Base-by-base conservation (phyloP, 345 rosid species). In the Gossypium mustelinum region DNA sequence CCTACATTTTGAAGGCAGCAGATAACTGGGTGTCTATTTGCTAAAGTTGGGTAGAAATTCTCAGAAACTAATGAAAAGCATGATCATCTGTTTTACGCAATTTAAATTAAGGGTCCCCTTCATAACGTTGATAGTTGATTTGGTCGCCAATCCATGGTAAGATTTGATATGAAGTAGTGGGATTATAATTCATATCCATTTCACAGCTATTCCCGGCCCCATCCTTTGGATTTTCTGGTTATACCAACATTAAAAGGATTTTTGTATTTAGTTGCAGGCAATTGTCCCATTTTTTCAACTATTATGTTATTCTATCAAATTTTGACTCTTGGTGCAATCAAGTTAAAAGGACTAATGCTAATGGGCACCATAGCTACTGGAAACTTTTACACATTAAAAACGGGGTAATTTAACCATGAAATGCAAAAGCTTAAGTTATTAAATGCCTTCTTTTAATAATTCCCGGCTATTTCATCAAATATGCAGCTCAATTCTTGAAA, bases 91-190 rank as follows among this genome's bases (percentile, higher is more conserved):
- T 70, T 18, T 44, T 73, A 57, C 27, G 51, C 66, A 74, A 69
- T 69, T 75, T 50, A 54, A 62, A 5, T 34, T 34, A 34, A 20
- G 73, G 73, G 55, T 62, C 59, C 71, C 25, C 25, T 39, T 70
- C 2, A 45, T 11, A 47, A 73, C 12, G 63, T 76, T 74, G 85
- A 85, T 76, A 29, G 82, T 69, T 61, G 51, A 47, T 2, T 73
- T 50, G 52, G 41, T 68, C 71, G 34, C 41, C 48, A 73, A 63
- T 60, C 57, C 50, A 55, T 9, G 11, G 10, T 41, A 1, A 47
- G 68, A 73, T 71, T 75, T 54, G 11, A 57, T 51, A 39, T n/a
- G 39, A 34, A 34, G 39, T 34, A 34, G 6, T 34, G 39, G 39
- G 39, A 34, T 34, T 34, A 34, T 27, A 27, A 27, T 27, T 81